Evolutionary conservation across 345 rosid species (phyloP), one percentile per base, ranked within the genome.

Genomic region (Euclidium syriacum): DNA sequence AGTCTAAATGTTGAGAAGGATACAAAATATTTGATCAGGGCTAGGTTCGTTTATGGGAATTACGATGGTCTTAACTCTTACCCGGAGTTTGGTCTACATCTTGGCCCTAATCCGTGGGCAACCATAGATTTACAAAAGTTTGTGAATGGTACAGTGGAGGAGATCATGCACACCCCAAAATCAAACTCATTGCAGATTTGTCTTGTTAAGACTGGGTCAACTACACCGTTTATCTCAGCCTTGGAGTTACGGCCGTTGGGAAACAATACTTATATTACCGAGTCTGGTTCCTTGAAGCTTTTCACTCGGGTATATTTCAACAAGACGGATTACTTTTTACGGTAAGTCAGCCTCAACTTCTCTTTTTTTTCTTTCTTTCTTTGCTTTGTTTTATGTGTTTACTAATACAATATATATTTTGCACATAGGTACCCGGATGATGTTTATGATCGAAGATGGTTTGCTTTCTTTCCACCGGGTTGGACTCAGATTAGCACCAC

Each of bases 221-320:
- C 82, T 6, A 46, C 72, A n/a, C 85, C 87, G 1, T 52, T 83
- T 26, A 68, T 83, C 16, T 75, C 84, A 1, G 35, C 75, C 6
- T 54, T 83, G 33, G 85, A 86, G 3, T 4, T 80, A 3, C 64
- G 88, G 74, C 74, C 36, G 2, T 4, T 79, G 42, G 50, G 25
- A 1, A 64, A 34, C 54, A 29, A 33, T 9, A 33, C 43, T 33
- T 68, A 67, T 19, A 1, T 0, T 24, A 55, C 63, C 0, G 0
- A 52, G 58, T 14, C 59, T 1, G 73, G 72, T 46, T 70, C 78
- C 1, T 24, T 78, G 33, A 23, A 12, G 0, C 62, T 40, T 44
- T 6, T 41, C 4, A 0, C 0, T 0, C 46, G 76, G 9, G 0
- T 12, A 2, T 76, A 75, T 66, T 10, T 58, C 6, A 53, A 25